A percentile compares a stretch with the other conserved stretches of the same genome.
Conservation (phyloP, 2,329 filamentous ascomycete genomes). For the Exophiala xenobiotica region DNA sequence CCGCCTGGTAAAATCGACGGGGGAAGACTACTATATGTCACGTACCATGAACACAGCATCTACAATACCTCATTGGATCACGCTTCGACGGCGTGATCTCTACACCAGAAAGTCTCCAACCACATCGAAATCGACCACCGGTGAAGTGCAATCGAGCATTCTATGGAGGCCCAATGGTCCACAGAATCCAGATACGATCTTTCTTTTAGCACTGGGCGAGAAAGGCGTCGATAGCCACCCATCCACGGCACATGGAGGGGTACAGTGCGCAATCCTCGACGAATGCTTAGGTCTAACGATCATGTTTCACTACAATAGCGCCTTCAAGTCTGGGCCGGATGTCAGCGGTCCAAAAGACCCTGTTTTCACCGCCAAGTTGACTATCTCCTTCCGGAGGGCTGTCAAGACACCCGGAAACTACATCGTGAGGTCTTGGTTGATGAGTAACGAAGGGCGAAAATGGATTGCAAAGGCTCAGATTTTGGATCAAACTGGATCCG, state of each 20-base stretch:
- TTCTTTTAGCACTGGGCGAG: background rate
- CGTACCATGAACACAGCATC: background rate
- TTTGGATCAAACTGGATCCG: background rate
- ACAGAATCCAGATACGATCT: background rate
- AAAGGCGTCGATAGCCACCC: background rate
- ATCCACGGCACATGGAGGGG: background rate
- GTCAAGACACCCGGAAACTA: background rate
- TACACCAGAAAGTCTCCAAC: background rate
- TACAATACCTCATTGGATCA: background rate
- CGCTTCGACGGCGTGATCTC: background rate
- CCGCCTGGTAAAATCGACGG: background rate
- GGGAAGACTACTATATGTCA: background rate
- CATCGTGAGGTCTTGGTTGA: background rate
- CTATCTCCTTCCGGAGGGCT: background rate
- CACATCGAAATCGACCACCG: background rate
- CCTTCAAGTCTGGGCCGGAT: no score
- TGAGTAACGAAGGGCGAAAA: background rate
- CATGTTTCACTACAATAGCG: background rate
- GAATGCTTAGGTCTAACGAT: background rate
- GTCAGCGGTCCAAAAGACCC: background rate
- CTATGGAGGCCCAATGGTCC: background rate
- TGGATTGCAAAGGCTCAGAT: background rate
- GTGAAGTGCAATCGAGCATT: background rate
- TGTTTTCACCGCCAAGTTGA: background rate
- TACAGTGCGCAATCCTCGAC: background rate